Evolutionary conservation across 306 rosid genomes (phyloP).

Genomic region (Sindora glabra): DNA sequence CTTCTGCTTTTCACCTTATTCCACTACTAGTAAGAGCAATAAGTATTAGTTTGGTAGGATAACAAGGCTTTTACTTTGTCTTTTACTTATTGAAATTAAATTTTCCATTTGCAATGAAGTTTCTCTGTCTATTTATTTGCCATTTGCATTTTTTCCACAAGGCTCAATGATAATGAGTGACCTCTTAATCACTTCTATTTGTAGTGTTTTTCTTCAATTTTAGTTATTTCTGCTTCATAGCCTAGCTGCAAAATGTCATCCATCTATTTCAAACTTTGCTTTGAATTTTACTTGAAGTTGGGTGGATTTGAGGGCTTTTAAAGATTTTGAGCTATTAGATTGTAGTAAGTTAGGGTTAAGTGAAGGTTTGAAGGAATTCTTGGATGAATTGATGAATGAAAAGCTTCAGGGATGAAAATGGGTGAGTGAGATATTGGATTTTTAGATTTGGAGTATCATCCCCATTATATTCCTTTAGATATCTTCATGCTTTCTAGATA

Average conservation of each 20-base stretch:
- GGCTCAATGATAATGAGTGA: too few relatives aligned
- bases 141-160: too few relatives aligned
- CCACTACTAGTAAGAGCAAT: too few relatives aligned
- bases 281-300: background rate
- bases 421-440: conserved; percentile 35
- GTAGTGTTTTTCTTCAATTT: conserved; percentile 2
- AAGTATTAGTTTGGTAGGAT: too few relatives aligned
- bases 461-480: too few relatives aligned
- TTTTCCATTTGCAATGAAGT: too few relatives aligned
- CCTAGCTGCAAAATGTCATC: conserved; percentile 11
- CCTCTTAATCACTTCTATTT: conserved; percentile 32
- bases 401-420: conserved; percentile 53
- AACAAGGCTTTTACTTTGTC: too few relatives aligned
- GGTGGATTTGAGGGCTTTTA: conserved; percentile 41
- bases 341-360: conserved; percentile 27
- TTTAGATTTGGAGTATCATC: conserved; percentile 47
- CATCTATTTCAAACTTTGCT: conserved; percentile 1
- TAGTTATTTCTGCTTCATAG: conserved; percentile 29
- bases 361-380: conserved; percentile 24
- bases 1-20: too few relatives aligned
- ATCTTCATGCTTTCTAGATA: too few relatives aligned
- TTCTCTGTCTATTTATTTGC: too few relatives aligned
- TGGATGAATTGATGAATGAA: conserved; percentile 57
- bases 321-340: conserved; percentile 30
- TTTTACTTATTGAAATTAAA: too few relatives aligned